phyloP scores from a whole-genome alignment of 371 early-diverging fungal species.

The Rhizomucor pusillus region DNA sequence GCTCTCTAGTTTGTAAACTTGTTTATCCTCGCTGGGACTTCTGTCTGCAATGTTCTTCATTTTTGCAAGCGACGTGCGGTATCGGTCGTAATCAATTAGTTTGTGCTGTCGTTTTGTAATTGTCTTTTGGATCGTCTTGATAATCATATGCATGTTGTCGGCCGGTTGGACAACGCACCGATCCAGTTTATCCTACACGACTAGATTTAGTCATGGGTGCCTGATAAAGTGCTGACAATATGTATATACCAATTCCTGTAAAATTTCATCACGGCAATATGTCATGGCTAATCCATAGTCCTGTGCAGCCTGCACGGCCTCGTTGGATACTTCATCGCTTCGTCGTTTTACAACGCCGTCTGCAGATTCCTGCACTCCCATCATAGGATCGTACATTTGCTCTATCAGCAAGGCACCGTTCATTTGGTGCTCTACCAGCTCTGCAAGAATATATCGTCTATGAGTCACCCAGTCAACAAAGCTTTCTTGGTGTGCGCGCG shows the following conservation, averaged over 20 bases:
- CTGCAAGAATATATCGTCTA: slow-evolving; percentile 13
- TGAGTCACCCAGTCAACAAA: neutral
- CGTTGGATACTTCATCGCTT: slow-evolving; percentile 43
- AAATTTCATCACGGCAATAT: slow-evolving; percentile 57
- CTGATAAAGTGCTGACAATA: neutral
- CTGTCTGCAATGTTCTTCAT: slow-evolving; percentile 57
- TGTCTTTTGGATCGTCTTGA: slow-evolving; percentile 60
- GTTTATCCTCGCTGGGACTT: slow-evolving; percentile 59
- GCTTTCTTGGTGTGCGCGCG: too few relatives aligned
- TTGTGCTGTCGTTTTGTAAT: slow-evolving; percentile 75
- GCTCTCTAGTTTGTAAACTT: slow-evolving; percentile 54
- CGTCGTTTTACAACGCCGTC: slow-evolving; percentile 40
- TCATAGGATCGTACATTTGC: slow-evolving; percentile 47
- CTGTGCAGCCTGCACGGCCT: slow-evolving; percentile 56
- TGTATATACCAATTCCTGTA: slow-evolving; percentile 59
- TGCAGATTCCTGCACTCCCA: slow-evolving; percentile 19
- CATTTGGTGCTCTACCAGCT: slow-evolving; percentile 60
- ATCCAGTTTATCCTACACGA: slow-evolving; percentile 58
- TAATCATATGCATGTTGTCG: slow-evolving; percentile 49
- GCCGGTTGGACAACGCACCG: slow-evolving; percentile 32
- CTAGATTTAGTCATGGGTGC: neutral
- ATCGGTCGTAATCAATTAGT: slow-evolving; percentile 75
- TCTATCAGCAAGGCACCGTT: slow-evolving; percentile 53
- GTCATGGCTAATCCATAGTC: slow-evolving; percentile 62
- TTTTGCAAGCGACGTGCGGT: slow-evolving; percentile 55